Evolutionary conservation across 1,284 basidiomycete species (phyloP).

Genomic region (Somion occarium): DNA sequence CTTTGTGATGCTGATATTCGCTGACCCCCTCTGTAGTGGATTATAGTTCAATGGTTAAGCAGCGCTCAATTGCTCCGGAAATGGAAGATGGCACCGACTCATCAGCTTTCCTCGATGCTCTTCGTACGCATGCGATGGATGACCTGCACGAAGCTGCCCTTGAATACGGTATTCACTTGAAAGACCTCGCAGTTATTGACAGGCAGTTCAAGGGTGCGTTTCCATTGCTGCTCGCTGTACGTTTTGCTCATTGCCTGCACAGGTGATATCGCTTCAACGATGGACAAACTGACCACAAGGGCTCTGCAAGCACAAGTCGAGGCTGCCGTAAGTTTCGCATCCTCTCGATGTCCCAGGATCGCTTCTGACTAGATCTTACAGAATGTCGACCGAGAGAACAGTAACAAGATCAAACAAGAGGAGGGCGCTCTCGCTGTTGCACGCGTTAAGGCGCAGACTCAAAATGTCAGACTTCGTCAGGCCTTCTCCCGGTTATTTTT

Average conservation of each 20-base stretch:
- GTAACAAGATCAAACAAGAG: constrained; percentile 80
- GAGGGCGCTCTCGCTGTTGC: constrained; percentile 72
- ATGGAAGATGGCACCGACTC: constrained; percentile 66
- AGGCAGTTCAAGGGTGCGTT: not conserved
- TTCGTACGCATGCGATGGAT: constrained; percentile 78
- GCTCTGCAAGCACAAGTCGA: constrained; percentile 80
- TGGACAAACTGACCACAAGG: constrained; percentile 79
- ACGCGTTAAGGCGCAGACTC: constrained; percentile 64
- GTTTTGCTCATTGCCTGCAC: too few species aligned
- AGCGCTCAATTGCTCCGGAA: constrained; percentile 71
- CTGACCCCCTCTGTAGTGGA: constrained; percentile 39
- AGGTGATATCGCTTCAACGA: constrained; percentile 73
- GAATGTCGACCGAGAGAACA: constrained; percentile 81
- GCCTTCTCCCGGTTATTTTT: constrained; percentile 1
- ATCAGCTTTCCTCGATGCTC: constrained; percentile 73
- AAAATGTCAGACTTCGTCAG: constrained; percentile 42
- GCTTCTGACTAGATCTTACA: constrained; percentile 18
- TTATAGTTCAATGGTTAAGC: constrained; percentile 68
- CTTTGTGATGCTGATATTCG: constrained; percentile 8
- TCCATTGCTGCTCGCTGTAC: too few species aligned
- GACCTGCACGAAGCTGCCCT: constrained; percentile 73
- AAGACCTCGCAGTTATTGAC: constrained; percentile 49
- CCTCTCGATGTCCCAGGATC: not conserved
- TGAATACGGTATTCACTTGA: constrained; percentile 75
- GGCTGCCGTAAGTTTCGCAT: constrained; percentile 55